Evolutionary conservation across 352 stramenopile species (phyloP).

Genomic region (Pythium insidiosum): DNA sequence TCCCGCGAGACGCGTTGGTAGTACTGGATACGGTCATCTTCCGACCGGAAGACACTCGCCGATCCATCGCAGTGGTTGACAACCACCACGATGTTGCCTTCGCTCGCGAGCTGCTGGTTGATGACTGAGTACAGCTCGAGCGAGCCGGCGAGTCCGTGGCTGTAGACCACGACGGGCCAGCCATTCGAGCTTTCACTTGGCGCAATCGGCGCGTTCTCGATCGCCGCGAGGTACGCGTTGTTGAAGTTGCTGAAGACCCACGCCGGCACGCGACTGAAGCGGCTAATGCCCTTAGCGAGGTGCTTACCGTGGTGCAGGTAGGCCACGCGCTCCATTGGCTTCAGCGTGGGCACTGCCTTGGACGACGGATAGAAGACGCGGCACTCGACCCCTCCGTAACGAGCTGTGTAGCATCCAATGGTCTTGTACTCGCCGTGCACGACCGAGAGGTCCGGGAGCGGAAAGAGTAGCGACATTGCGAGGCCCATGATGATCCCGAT

Average conservation of each 20-base stretch:
- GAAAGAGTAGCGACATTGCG: conserved; percentile 35
- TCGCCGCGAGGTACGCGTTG: conserved; percentile 36
- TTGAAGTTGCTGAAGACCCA: conserved; percentile 47
- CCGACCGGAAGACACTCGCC: conserved; percentile 34
- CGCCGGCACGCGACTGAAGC: conserved; percentile 36
- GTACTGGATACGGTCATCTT: conserved; percentile 36
- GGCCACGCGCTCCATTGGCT: conserved; percentile 5
- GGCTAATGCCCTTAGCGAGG: conserved; percentile 32
- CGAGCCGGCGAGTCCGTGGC: conserved; percentile 44
- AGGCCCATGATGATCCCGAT: background rate
- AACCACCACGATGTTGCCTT: conserved; percentile 46
- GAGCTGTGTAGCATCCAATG: conserved; percentile 30
- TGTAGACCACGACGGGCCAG: conserved; percentile 57
- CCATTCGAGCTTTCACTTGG: conserved; percentile 6
- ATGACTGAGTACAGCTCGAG: conserved; percentile 57
- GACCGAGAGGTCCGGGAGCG: conserved; percentile 35
- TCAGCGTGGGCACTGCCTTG: background rate
- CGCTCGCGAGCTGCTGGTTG: conserved; percentile 60
- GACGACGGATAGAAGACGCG: conserved; percentile 59
- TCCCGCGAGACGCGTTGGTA: conserved; percentile 46
- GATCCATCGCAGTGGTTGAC: conserved; percentile 63
- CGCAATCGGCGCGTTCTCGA: conserved; percentile 28
- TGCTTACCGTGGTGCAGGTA: conserved; percentile 53
- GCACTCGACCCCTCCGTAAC: conserved; percentile 44
- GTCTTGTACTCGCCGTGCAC: conserved; percentile 29